Percentiles rank a stretch among this genome's conserved stretches.
These are phyloP conservation scores for Ormosia semicastrata DNA, from an alignment of 306 rosid genomes.

Conservation along the genomic window DNA sequence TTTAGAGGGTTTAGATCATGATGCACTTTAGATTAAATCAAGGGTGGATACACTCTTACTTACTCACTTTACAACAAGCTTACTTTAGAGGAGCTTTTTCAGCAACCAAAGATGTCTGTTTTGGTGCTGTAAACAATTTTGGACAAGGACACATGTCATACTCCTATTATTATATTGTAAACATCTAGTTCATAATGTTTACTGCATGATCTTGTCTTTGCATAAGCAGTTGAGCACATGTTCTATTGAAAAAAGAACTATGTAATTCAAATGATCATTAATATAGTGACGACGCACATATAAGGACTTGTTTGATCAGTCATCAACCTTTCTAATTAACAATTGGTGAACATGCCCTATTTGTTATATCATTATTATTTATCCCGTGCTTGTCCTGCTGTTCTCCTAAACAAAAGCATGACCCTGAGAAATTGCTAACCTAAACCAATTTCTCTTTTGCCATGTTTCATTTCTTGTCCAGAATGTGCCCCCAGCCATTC, in stretches of 20 bases:
- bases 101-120: background rate
- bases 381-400: background rate
- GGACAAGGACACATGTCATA: background rate
- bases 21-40: background rate
- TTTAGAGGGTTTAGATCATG: background rate
- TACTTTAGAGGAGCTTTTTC: too few species aligned
- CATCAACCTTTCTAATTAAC: background rate
- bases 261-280: background rate
- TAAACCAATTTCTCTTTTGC: background rate
- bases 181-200: background rate
- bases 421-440: background rate
- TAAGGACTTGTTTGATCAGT: constrained; percentile 4
- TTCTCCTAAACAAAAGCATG: background rate
- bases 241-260: background rate
- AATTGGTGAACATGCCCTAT: background rate
- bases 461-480: constrained; percentile 30
- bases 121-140: background rate
- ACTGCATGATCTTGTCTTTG: constrained; percentile 2
- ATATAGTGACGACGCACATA: background rate
- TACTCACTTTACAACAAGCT: too few species aligned
- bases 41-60: background rate
- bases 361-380: background rate
- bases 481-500: constrained; percentile 99
- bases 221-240: background rate
- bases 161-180: background rate